These are phyloP conservation scores for Starmerella potacharoeniae DNA, from an alignment of 805 yeast species.

Conservation along the genomic window DNA sequence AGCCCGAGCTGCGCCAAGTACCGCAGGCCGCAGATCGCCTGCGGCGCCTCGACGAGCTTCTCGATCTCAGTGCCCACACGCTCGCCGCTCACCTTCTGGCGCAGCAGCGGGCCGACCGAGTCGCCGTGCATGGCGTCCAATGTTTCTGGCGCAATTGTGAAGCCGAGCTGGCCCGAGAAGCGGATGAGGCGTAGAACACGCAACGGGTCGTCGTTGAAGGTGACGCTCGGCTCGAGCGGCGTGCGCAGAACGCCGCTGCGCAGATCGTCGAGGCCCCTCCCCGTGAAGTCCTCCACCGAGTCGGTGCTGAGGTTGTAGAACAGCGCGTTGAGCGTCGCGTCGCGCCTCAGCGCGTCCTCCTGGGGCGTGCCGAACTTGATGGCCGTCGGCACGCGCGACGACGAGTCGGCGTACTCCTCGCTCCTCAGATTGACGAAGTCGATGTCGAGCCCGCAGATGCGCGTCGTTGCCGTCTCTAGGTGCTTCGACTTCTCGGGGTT, in stretches of 20 bases:
- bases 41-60: slow-evolving; percentile 56
- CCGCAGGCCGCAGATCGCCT: slow-evolving; percentile 53
- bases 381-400: slow-evolving; percentile 68
- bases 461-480: slow-evolving; percentile 91
- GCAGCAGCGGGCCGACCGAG: slow-evolving; percentile 47
- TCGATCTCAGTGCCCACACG: slow-evolving; percentile 77
- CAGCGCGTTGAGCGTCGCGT: slow-evolving; percentile 87
- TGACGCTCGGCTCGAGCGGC: slow-evolving; percentile 72
- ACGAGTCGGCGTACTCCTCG: slow-evolving; percentile 63
- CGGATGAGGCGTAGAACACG: slow-evolving; percentile 76
- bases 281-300: slow-evolving; percentile 76
- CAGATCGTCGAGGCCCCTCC: slow-evolving; percentile 62
- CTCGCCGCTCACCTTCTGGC: slow-evolving; percentile 74
- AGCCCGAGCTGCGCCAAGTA: slow-evolving; percentile 47
- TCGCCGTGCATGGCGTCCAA: slow-evolving; percentile 49
- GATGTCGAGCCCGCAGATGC: slow-evolving; percentile 67
- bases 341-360: slow-evolving; percentile 86
- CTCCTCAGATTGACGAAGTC: slow-evolving; percentile 88
- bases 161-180: slow-evolving; percentile 71
- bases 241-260: slow-evolving; percentile 63
- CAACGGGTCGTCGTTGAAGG: slow-evolving; percentile 89
- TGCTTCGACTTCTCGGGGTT: slow-evolving; percentile 96
- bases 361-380: slow-evolving; percentile 79
- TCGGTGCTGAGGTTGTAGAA: slow-evolving; percentile 68
- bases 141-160: slow-evolving; percentile 49